Conservation (phyloP, 2,329 filamentous ascomycete genomes). For the Trichophyton simii region DNA sequence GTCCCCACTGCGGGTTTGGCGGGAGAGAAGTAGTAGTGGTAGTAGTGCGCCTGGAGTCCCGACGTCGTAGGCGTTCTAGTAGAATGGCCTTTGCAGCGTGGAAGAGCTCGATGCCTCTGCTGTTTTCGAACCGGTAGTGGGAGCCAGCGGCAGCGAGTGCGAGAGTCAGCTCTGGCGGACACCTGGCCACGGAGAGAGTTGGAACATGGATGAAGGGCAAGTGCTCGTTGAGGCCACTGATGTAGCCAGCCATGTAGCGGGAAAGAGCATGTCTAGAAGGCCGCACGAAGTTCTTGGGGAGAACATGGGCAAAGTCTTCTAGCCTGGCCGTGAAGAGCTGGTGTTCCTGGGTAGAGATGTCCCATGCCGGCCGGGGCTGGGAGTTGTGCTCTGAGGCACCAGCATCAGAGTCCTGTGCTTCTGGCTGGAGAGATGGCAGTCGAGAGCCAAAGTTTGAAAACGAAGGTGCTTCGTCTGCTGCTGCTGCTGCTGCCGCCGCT, state of each 20-base stretch:
- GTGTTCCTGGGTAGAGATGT: constrained; percentile 36
- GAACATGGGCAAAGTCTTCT: constrained; percentile 34
- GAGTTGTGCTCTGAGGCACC: constrained; percentile 29
- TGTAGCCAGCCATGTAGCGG: constrained; percentile 40
- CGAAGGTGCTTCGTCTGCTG: constrained; percentile 31
- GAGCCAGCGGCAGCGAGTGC: constrained; percentile 40
- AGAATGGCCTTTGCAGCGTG: constrained; percentile 45
- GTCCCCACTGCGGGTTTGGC: constrained; percentile 31
- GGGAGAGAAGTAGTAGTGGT: constrained; percentile 19
- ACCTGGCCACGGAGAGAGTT: constrained; percentile 35
- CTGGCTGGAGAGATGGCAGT: constrained; percentile 36
- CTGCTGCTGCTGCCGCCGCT: neutral
- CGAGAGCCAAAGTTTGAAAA: constrained; percentile 39
- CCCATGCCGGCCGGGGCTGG: constrained; percentile 33
- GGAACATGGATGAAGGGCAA: constrained; percentile 41
- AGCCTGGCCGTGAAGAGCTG: constrained; percentile 34
- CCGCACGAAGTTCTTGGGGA: constrained; percentile 37
- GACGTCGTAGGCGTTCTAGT: constrained; percentile 38
- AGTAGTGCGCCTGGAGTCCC: constrained; percentile 34
- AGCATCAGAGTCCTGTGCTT: constrained; percentile 34
- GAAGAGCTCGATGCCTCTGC: constrained; percentile 44
- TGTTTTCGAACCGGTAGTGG: constrained; percentile 38
- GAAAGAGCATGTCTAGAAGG: constrained; percentile 38
- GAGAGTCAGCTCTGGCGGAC: constrained; percentile 38
- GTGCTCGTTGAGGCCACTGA: constrained; percentile 40